Evolutionary conservation across 495 filamentous ascomycete genomes (phyloP).

Genomic region (Lasiosphaeriaceae sp.): DNA sequence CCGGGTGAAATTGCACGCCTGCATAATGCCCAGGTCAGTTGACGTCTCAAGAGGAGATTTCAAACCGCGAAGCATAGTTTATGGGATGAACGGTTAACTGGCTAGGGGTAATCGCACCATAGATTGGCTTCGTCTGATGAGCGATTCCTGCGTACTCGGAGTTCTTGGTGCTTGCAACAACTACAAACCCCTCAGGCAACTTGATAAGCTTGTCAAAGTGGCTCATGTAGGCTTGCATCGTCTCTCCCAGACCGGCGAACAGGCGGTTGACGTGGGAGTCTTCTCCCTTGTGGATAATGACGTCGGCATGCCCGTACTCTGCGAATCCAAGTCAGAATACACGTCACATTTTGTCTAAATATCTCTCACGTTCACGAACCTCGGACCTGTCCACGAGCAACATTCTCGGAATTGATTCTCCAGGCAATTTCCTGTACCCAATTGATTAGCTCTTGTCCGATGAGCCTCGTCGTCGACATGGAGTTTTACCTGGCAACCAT

Average conservation of each 20-base stretch:
- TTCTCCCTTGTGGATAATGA: conserved; percentile 42
- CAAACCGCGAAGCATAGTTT: too few relatives aligned
- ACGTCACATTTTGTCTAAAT: background rate
- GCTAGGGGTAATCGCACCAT: conserved; percentile 52
- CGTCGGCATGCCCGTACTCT: conserved; percentile 31
- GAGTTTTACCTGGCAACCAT: too few relatives aligned
- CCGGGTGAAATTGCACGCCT: conserved; percentile 78
- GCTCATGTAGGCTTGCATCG: conserved; percentile 73
- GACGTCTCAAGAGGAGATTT: background rate
- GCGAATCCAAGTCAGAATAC: background rate
- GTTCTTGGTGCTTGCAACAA: conserved; percentile 70
- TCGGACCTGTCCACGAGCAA: conserved; percentile 55
- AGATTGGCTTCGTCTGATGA: conserved; percentile 62
- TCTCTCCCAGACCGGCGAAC: conserved; percentile 64
- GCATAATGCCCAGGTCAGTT: background rate
- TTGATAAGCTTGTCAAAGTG: conserved; percentile 78
- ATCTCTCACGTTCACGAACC: conserved; percentile 20
- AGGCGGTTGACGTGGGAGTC: conserved; percentile 63
- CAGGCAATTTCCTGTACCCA: conserved; percentile 68
- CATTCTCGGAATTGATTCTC: conserved; percentile 62
- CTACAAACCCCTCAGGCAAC: conserved; percentile 66
- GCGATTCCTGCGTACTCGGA: conserved; percentile 76
- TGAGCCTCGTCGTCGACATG: background rate
- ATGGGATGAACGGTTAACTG: too few relatives aligned
- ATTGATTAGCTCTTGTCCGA: background rate